Conservation (phyloP, 2,329 filamentous ascomycete species). For the Diaporthe vexans region DNA sequence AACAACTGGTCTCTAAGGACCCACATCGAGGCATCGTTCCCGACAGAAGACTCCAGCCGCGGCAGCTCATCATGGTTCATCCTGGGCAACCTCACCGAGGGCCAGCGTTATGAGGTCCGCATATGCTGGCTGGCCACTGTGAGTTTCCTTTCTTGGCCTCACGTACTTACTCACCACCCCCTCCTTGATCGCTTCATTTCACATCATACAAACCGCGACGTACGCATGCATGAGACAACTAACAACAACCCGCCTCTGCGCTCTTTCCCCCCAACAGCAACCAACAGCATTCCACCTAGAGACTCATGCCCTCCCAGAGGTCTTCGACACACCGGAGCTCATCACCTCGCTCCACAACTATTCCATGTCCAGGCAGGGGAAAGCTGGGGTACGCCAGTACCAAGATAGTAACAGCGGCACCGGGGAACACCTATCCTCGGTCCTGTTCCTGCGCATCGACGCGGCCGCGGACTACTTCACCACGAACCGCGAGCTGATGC, state of each 20-base stretch:
- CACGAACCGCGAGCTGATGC: slow-evolving; percentile 81
- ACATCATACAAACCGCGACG: background rate
- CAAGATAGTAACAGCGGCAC: background rate
- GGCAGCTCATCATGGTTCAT: slow-evolving; percentile 84
- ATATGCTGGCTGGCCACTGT: slow-evolving; percentile 96
- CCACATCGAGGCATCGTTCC: slow-evolving; percentile 77
- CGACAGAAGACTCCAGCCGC: slow-evolving; percentile 62
- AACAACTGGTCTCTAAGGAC: slow-evolving; percentile 69
- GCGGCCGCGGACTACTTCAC: slow-evolving; percentile 90
- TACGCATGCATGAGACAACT: background rate
- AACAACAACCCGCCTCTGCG: slow-evolving; percentile 7
- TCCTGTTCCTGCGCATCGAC: slow-evolving; percentile 80
- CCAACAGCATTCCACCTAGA: slow-evolving; percentile 84
- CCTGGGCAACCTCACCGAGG: slow-evolving; percentile 76
- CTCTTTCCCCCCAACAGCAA: slow-evolving; percentile 70
- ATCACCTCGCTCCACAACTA: slow-evolving; percentile 75
- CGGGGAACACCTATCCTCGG: slow-evolving; percentile 56
- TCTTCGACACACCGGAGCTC: slow-evolving; percentile 74
- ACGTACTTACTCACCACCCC: too few relatives aligned
- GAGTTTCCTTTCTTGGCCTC: slow-evolving; percentile 56
- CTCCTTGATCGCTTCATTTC: background rate
- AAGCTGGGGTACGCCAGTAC: too few relatives aligned
- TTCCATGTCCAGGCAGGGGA: slow-evolving; percentile 63
- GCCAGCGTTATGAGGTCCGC: slow-evolving; percentile 88
- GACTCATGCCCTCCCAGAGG: slow-evolving; percentile 71